phyloP scores from a whole-genome alignment of 2,329 filamentous ascomycete genomes.

The Clonostachys byssicola region DNA sequence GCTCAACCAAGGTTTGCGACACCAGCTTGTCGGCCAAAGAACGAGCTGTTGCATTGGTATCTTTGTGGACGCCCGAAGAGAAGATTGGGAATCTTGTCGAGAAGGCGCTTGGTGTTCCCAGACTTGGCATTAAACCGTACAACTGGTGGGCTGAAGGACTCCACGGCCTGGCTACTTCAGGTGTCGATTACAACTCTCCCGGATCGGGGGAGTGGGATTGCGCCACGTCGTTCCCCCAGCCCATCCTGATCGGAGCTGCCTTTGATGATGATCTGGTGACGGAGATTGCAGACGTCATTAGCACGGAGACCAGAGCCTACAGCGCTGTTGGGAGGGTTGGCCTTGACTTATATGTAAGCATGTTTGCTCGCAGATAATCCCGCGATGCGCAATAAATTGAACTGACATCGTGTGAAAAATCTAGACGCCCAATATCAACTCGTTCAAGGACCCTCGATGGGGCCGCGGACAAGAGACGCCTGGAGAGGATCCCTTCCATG shows the following conservation, averaged over 20 bases:
- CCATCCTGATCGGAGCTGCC: conserved; percentile 56
- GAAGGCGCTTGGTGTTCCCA: conserved; percentile 15
- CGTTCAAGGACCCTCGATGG: conserved; percentile 58
- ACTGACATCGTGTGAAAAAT: too few species aligned
- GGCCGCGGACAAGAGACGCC: conserved; percentile 56
- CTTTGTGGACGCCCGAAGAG: conserved; percentile 21
- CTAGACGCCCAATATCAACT: conserved; percentile 61
- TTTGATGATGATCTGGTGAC: conserved; percentile 59
- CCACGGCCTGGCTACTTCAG: conserved; percentile 51
- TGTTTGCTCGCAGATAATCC: too few species aligned
- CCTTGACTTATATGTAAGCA: background rate
- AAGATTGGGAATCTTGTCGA: conserved; percentile 20
- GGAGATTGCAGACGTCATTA: conserved; percentile 47
- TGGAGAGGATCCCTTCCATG: conserved; percentile 46
- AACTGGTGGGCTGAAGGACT: conserved; percentile 60
- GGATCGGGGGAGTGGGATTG: background rate
- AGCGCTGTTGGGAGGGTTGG: conserved; percentile 51
- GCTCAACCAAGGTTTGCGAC: conserved; percentile 10
- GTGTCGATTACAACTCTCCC: conserved; percentile 41
- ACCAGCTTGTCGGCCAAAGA: conserved; percentile 15
- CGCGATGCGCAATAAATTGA: too few species aligned
- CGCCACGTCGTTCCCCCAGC: conserved; percentile 61
- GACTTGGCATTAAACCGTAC: conserved; percentile 25
- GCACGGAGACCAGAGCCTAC: conserved; percentile 60
- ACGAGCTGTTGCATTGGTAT: conserved; percentile 19